phyloP scores from a whole-genome alignment of 768 basidiomycete species.

The Boletus patriciae region DNA sequence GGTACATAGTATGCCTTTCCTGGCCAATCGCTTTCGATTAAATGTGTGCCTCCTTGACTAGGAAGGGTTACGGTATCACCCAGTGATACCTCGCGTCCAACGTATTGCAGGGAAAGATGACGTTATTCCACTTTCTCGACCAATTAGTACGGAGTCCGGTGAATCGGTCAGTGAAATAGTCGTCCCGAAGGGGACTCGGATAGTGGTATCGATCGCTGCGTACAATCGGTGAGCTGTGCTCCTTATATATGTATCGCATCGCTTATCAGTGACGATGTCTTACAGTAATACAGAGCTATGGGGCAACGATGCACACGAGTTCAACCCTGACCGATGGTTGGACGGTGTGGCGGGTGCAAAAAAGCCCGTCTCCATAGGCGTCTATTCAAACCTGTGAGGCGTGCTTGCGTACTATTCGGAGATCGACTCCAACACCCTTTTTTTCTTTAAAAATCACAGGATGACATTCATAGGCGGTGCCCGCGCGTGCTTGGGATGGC shows the following conservation, averaged over 20 bases:
- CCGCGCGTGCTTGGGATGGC: slow-evolving; percentile 28
- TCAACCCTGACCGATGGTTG: slow-evolving; percentile 31
- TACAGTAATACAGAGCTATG: slow-evolving; percentile 26
- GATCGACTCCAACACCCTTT: neutral
- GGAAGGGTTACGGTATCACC: slow-evolving; percentile 49
- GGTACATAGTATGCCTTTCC: slow-evolving; percentile 19
- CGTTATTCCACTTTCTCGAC: slow-evolving; percentile 56
- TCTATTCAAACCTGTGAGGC: slow-evolving; percentile 28
- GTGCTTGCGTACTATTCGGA: neutral
- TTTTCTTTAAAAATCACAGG: slow-evolving; percentile 5
- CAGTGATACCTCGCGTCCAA: slow-evolving; percentile 51
- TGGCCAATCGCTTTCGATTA: neutral
- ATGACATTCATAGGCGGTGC: slow-evolving; percentile 27
- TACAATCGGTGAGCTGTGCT: slow-evolving; percentile 48
- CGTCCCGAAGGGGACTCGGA: slow-evolving; percentile 49
- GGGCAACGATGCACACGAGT: slow-evolving; percentile 32
- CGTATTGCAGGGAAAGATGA: slow-evolving; percentile 53
- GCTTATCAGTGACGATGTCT: neutral
- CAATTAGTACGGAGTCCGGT: slow-evolving; percentile 48
- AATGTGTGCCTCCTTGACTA: slow-evolving; percentile 15
- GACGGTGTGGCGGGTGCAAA: slow-evolving; percentile 12
- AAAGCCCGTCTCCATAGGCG: slow-evolving; percentile 22
- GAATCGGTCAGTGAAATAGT: slow-evolving; percentile 43
- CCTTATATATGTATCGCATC: neutral
- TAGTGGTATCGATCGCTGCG: slow-evolving; percentile 52